Base-by-base conservation (phyloP, 805 yeast species). In the Starmerella stellata region DNA sequence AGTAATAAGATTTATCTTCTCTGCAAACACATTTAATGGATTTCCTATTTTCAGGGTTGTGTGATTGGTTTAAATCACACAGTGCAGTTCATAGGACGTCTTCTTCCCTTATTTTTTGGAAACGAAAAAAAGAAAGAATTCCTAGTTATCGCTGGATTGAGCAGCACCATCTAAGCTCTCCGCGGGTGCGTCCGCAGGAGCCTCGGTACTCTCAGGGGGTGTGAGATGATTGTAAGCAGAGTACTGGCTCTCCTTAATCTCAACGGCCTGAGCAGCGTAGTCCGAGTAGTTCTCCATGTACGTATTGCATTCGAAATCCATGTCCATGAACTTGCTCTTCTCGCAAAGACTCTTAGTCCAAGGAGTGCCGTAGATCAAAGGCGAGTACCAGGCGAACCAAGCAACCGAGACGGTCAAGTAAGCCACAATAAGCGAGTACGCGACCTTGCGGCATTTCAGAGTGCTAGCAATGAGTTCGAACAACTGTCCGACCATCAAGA, bases 301-400 rank as follows among this genome's bases (percentile, higher is more conserved):
- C 13, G 64, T 49, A 44, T 61, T 63, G 62, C 99, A 90, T 53
- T 76, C 78, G 55, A 74, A 90, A 65, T 90, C 98, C 98, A 96
- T 90, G 30, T 70, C 65, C 24, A 78, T 46, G 49, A 72, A 57
- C 60, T 72, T 72, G 34, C 85, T 63, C 33, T 65, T 61, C 42
- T 64, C 60, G 61, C 98, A 90, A 43, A 66, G 58, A 21, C 54
- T 57, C 51, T 67, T 67, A 35, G 93, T 78, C 95, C 96, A 87
- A 38, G 71, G 69, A 11, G 69, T 54, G 35, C 79, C 98, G 54
- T 80, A 79, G 36, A 76, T 69, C 52, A 90, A 59, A 27, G 96
- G 78, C 2, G 80, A 67, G 60, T 75, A 75, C 43, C 64, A 57
- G 38, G 60, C 56, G 63, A 69, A 87, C 55, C 74, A 72, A 17